Conservation (phyloP, 129 eudicot genomes). For the Flaveria trinervia region DNA sequence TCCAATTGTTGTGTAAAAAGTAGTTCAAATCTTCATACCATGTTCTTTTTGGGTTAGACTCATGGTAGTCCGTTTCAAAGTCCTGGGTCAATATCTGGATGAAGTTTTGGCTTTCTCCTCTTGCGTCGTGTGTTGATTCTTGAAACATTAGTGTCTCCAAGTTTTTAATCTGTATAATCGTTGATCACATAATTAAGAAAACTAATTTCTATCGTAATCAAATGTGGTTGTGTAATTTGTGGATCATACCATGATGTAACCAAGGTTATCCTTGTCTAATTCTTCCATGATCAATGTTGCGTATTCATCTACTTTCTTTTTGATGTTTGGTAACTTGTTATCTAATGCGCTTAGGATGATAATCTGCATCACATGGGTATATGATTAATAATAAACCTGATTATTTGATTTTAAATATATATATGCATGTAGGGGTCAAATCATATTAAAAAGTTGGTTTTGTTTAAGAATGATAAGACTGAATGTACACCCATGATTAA, state of each 20-base stretch:
- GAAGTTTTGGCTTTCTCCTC: slow-evolving; percentile 50
- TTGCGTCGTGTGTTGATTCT: slow-evolving; percentile 54
- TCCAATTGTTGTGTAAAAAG: slow-evolving; percentile 76
- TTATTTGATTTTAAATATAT: too few species aligned
- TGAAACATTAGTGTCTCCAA: slow-evolving; percentile 70
- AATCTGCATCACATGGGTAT: slow-evolving; percentile 45
- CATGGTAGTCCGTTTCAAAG: slow-evolving; percentile 42
- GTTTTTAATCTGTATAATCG: slow-evolving; percentile 56
- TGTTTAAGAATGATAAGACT: too few species aligned
- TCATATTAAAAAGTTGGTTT: too few species aligned
- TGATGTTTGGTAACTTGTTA: slow-evolving; percentile 61
- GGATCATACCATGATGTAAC: slow-evolving; percentile 51
- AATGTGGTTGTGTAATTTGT: not conserved
- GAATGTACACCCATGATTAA: too few species aligned
- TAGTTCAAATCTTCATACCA: slow-evolving; percentile 48
- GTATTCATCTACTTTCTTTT: slow-evolving; percentile 60
- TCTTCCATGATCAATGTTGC: slow-evolving; percentile 77
- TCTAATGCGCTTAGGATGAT: slow-evolving; percentile 67
- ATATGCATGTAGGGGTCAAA: too few species aligned
- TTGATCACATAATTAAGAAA: not conserved
- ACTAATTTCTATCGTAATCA: not conserved
- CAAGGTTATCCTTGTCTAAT: slow-evolving; percentile 55
- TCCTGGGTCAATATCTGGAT: slow-evolving; percentile 70
- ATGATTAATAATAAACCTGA: not conserved
- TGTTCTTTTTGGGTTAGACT: slow-evolving; percentile 33